A percentile compares a stretch with the other conserved stretches of the same genome.
These are phyloP conservation scores for Diaporthe sp. DNA, from an alignment of 2,329 filamentous ascomycete species.

Conservation along the genomic window DNA sequence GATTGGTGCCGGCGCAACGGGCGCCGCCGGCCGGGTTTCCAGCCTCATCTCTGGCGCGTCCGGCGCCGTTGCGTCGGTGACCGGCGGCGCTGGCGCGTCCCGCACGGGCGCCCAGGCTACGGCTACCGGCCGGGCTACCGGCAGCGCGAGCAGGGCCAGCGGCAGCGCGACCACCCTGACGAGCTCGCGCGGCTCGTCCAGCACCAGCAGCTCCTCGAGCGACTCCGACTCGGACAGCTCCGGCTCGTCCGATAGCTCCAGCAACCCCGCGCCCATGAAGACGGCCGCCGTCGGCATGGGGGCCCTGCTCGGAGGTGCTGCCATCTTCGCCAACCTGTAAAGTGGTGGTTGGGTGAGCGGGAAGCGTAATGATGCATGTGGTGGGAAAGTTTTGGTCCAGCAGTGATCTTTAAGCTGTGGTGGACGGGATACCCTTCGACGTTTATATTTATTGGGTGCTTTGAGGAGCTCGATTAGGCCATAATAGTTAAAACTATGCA, in stretches of 20 bases:
- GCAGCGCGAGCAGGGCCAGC: slow-evolving; percentile 7
- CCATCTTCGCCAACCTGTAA: slow-evolving; percentile 56
- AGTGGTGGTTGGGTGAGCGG: too few species aligned
- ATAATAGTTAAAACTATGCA: not conserved
- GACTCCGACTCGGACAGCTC: slow-evolving; percentile 33
- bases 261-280: slow-evolving; percentile 45
- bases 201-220: slow-evolving; percentile 33
- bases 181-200: slow-evolving; percentile 27
- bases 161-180: slow-evolving; percentile 4
- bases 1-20: slow-evolving; percentile 39
- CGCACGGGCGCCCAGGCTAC: not conserved
- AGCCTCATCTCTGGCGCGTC: not conserved
- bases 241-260: slow-evolving; percentile 31
- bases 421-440: slow-evolving; percentile 21
- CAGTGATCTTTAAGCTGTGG: not conserved
- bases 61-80: not conserved
- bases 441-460: slow-evolving; percentile 21
- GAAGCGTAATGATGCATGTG: not conserved
- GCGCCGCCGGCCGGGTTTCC: slow-evolving; percentile 28
- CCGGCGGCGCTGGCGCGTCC: not conserved
- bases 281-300: slow-evolving; percentile 57
- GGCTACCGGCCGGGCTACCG: not conserved
- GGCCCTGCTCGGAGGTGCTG: slow-evolving; percentile 59
- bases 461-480: not conserved
- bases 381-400: slow-evolving; percentile 11